Evolutionary conservation across 116 monocot genomes (phyloP).

Genomic region (Papilionanthe hybrid): DNA sequence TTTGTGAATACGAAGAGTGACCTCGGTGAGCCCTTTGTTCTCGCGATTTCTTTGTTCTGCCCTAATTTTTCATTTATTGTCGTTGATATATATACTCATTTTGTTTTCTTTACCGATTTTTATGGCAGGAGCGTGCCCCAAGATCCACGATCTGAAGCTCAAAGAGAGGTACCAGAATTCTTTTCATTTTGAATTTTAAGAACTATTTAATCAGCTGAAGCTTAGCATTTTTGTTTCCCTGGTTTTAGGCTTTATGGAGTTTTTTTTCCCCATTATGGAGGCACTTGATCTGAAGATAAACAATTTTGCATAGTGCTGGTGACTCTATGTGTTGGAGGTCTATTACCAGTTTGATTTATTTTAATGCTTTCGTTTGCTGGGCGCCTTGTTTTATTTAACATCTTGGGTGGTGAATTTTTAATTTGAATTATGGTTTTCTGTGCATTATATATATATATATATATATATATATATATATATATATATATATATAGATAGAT

Average conservation of each 20-base stretch:
- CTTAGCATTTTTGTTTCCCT: not conserved
- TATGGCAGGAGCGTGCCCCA: slow-evolving; percentile 69
- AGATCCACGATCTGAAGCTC: slow-evolving; percentile 88
- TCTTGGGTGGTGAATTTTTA: not conserved
- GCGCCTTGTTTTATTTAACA: not conserved
- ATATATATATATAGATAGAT: no score
- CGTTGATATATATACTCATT: not conserved
- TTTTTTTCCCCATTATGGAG: not conserved
- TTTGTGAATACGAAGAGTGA: slow-evolving; percentile 98
- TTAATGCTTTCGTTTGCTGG: not conserved
- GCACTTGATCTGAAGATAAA: no score
- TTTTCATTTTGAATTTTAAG: not conserved
- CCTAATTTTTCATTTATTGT: not conserved
- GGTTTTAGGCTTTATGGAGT: not conserved
- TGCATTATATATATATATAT: not conserved
- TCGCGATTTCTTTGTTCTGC: not conserved
- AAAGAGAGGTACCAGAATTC: slow-evolving; percentile 67
- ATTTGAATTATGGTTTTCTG: not conserved
- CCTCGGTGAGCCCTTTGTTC: slow-evolving; percentile 54
- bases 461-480: no score
- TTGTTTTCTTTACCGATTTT: not conserved
- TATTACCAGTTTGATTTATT: not conserved
- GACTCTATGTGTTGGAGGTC: not conserved
- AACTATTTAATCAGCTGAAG: not conserved
- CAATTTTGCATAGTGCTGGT: no score